Percentiles rank a stretch among this genome's conserved stretches.
These are phyloP conservation scores for Panus rudis DNA, from an alignment of 768 basidiomycete genomes.

Conservation along the genomic window DNA sequence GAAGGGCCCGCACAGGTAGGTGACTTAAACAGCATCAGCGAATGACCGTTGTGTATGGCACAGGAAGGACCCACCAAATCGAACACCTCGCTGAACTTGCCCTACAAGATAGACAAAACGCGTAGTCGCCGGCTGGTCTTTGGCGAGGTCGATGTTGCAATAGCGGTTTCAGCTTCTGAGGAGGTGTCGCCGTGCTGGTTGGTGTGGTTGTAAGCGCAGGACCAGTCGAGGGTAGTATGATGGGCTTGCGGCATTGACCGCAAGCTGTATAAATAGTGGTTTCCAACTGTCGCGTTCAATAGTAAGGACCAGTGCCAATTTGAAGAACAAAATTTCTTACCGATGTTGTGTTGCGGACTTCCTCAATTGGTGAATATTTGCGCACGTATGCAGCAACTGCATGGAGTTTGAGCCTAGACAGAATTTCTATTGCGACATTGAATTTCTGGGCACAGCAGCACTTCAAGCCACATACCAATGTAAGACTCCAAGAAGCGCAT, in stretches of 20 bases:
- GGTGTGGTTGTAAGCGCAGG: not conserved
- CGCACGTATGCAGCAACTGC: slow-evolving; percentile 70
- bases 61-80: slow-evolving; percentile 53
- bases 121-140: slow-evolving; percentile 36
- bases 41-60: slow-evolving; percentile 4
- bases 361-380: slow-evolving; percentile 48
- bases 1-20: slow-evolving; percentile 62
- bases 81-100: slow-evolving; percentile 43
- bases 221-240: slow-evolving; percentile 26
- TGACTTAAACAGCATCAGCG: slow-evolving; percentile 39
- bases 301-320: slow-evolving; percentile 20
- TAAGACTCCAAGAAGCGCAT: slow-evolving; percentile 62
- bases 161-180: not conserved
- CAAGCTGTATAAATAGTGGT: slow-evolving; percentile 69
- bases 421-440: slow-evolving; percentile 46
- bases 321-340: slow-evolving; percentile 30
- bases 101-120: slow-evolving; percentile 54
- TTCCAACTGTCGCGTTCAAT: no score
- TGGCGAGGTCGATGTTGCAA: slow-evolving; percentile 14
- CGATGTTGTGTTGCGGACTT: slow-evolving; percentile 44
- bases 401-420: slow-evolving; percentile 55
- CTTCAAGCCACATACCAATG: slow-evolving; percentile 45
- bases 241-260: slow-evolving; percentile 60
- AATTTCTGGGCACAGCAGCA: not conserved
- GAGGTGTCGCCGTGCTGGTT: not conserved